Conservation (phyloP, 192 early-diverging fungal genomes). For the Coemansia sp. region DNA sequence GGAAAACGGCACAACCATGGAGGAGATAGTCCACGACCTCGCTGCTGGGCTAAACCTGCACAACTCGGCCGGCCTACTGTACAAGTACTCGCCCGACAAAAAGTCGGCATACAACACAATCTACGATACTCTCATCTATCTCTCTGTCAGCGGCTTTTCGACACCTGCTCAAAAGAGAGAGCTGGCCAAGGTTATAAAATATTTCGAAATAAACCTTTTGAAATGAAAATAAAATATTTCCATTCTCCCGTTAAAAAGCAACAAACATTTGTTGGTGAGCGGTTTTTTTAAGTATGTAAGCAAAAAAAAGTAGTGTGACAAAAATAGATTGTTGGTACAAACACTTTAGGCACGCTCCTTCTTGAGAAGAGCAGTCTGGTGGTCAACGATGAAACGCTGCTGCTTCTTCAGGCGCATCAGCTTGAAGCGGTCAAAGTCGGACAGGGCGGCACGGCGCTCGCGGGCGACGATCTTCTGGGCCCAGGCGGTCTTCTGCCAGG, state of each 20-base stretch:
- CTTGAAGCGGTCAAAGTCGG: slow-evolving; percentile 99
- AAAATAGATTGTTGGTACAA: slow-evolving; percentile 7
- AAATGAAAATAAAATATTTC: slow-evolving; percentile 6
- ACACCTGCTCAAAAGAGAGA: slow-evolving; percentile 31
- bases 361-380: slow-evolving; percentile 45
- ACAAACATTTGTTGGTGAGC: neutral
- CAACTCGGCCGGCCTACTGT: slow-evolving; percentile 39
- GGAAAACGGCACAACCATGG: slow-evolving; percentile 30
- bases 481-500: slow-evolving; percentile 90
- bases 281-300: neutral
- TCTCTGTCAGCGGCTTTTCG: slow-evolving; percentile 35
- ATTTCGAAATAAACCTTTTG: slow-evolving; percentile 33
- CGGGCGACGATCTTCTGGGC: slow-evolving; percentile 94
- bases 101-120: slow-evolving; percentile 35
- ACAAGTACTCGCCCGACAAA: slow-evolving; percentile 49
- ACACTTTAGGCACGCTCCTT: slow-evolving; percentile 51
- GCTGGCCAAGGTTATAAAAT: slow-evolving; percentile 33
- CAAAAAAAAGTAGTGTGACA: slow-evolving; percentile 12
- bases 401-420: slow-evolving; percentile 90
- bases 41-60: slow-evolving; percentile 28
- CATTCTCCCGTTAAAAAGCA: neutral
- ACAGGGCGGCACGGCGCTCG: slow-evolving; percentile 69
- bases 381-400: slow-evolving; percentile 53
- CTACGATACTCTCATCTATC: slow-evolving; percentile 38
- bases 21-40: slow-evolving; percentile 42